phyloP scores from a whole-genome alignment of 192 early-diverging fungal species.

The Coemansia sp. region DNA sequence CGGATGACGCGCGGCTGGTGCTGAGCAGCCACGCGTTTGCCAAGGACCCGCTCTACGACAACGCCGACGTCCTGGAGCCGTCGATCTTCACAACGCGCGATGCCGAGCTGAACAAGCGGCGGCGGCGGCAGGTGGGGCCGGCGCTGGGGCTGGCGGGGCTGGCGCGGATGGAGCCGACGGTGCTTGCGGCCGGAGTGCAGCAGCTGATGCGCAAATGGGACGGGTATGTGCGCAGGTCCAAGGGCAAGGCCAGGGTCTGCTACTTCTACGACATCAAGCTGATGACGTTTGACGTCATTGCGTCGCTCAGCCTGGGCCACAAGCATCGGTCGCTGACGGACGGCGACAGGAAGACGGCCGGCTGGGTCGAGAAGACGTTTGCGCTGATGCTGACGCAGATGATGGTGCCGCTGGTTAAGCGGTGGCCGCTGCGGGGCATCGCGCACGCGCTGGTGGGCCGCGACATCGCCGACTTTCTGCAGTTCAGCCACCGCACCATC shows the following conservation, averaged over 20 bases:
- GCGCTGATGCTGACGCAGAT: constrained; percentile 41
- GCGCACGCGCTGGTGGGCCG: constrained; percentile 7
- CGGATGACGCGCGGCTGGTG: constrained; percentile 29
- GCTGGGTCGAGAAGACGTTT: constrained; percentile 42
- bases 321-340: constrained; percentile 31
- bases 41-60: constrained; percentile 29
- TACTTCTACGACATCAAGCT: constrained; percentile 32
- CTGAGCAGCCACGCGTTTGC: constrained; percentile 28
- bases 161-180: constrained; percentile 40
- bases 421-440: constrained; percentile 16
- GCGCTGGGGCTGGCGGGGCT: constrained; percentile 24
- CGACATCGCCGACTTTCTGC: constrained; percentile 30
- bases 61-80: constrained; percentile 35
- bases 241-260: constrained; percentile 9
- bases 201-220: constrained; percentile 36
- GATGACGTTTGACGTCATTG: constrained; percentile 43
- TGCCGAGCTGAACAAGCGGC: constrained; percentile 38
- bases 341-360: constrained; percentile 10
- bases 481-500: constrained; percentile 24
- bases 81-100: constrained; percentile 42
- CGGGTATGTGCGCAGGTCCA: background rate
- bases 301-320: constrained; percentile 37
- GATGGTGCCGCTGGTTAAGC: constrained; percentile 27
- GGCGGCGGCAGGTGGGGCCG: constrained; percentile 39
- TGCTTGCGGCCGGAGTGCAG: constrained; percentile 32